Evolutionary conservation across 1,139 yeast species (phyloP), one percentile per base, ranked within the genome.

Genomic region (Yamadazyma conglobata): DNA sequence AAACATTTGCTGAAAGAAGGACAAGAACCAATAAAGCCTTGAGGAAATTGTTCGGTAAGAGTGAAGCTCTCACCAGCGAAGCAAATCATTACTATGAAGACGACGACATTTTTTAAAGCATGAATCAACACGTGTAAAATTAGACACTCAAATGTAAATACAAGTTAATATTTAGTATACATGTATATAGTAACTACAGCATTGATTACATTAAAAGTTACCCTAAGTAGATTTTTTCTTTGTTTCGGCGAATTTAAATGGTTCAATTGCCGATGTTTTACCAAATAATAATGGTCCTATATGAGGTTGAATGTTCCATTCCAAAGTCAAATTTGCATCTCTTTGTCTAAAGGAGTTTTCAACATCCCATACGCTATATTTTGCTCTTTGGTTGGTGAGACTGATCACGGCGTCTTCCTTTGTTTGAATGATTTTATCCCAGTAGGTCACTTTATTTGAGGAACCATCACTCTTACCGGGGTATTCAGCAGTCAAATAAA

Each of bases 231-330:
- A 33, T 39, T 47, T 48, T 33, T 43, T 42, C 34, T 46, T 40
- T 14, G 41, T 33, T 12, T 44, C 45, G 4, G 58, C 64, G 50
- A 61, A 64, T 15, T 43, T 47, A 38, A 64, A 61, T 7, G 47
- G 42, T 3, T 48, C 45, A 3, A 40, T 34, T 1, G 54, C 46
- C 11, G 34, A 54, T 4, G 87, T 69, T 35, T 72, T 70, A 3
- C 96, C 96, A 55, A 63, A 84, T 0, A 78, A 52, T 42, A 91
- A 63, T 4, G 88, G 79, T 5, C 98, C 98, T 7, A 89, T 75
- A 55, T 79, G 72, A 3, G 98, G 98, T 61, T 91, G 97, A 31
- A 89, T 70, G 54, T 89, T 89, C 93, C 96, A 91, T 42, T 86
- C 91, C 34, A 91, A 66, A 41, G 69, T 76, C 33, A 89, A 66